These are phyloP conservation scores for Nannochloropsis gaditana DNA, from an alignment of 108 stramenopile genomes.

Conservation along the genomic window DNA sequence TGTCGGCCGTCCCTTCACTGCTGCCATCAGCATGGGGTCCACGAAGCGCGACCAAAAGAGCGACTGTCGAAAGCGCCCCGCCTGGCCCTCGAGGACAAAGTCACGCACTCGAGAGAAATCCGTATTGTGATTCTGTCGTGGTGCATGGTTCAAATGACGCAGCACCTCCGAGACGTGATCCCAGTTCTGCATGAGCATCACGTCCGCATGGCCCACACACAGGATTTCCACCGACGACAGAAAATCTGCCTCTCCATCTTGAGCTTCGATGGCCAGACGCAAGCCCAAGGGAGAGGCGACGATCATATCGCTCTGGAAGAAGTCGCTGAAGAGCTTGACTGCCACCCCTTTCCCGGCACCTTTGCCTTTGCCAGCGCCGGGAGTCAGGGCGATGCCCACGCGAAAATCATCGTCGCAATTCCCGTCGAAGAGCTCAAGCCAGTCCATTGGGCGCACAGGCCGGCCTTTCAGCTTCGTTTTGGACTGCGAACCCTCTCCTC, in stretches of 20 bases:
- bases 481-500: neutral
- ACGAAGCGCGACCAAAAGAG: constrained; percentile 54
- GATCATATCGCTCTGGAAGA: constrained; percentile 89
- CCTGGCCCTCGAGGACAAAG: constrained; percentile 75
- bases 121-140: constrained; percentile 62
- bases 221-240: constrained; percentile 84
- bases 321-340: constrained; percentile 75
- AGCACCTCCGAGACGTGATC: constrained; percentile 75
- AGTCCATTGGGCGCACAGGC: constrained; percentile 67
- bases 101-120: constrained; percentile 88
- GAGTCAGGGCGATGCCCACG: constrained; percentile 70
- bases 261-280: constrained; percentile 62
- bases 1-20: neutral
- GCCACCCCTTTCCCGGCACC: constrained; percentile 52
- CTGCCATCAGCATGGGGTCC: constrained; percentile 1
- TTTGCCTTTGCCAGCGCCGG: constrained; percentile 59
- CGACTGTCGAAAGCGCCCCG: constrained; percentile 69
- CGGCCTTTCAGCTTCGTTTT: neutral
- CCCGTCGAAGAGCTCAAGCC: constrained; percentile 77
- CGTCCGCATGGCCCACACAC: constrained; percentile 65
- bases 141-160: constrained; percentile 65
- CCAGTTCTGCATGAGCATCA: constrained; percentile 93
- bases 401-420: constrained; percentile 92
- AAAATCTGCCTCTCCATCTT: constrained; percentile 63
- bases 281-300: constrained; percentile 81